Evolutionary conservation across 2,329 filamentous ascomycete species (phyloP).

Genomic region (Xylariaceae sp.): DNA sequence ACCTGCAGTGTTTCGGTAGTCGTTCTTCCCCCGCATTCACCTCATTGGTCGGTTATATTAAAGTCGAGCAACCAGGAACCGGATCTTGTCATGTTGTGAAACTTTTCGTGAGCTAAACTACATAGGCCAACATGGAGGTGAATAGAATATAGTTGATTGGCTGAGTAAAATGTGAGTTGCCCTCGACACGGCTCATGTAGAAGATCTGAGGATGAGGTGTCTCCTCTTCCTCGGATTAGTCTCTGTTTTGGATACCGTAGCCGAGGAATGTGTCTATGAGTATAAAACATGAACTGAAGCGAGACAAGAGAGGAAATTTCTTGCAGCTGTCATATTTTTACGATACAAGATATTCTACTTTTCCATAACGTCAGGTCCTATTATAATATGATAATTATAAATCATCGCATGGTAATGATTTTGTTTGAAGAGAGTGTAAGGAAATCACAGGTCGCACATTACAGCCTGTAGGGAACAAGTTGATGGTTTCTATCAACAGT

Average conservation of each 20-base stretch:
- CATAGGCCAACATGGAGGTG: neutral
- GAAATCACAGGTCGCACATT: neutral
- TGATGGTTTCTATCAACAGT: neutral
- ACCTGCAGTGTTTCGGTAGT: neutral
- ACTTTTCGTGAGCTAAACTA: neutral
- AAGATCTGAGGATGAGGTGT: neutral
- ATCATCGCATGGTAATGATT: neutral
- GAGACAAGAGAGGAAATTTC: neutral
- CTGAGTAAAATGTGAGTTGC: neutral
- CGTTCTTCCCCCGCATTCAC: conserved; percentile 9
- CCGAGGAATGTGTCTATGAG: neutral
- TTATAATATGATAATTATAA: neutral
- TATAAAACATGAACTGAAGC: neutral
- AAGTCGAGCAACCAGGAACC: neutral
- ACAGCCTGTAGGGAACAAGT: neutral
- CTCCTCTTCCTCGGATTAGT: neutral
- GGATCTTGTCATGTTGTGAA: neutral
- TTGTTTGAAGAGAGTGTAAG: neutral
- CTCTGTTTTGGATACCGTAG: neutral
- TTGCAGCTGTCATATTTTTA: too few species aligned
- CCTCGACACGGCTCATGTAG: neutral
- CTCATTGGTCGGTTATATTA: conserved; percentile 9
- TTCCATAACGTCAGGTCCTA: neutral
- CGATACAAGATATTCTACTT: neutral
- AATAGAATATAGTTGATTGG: neutral